Base-by-base conservation (phyloP, 768 basidiomycete species). In the Rhizopogon vinicolor region DNA sequence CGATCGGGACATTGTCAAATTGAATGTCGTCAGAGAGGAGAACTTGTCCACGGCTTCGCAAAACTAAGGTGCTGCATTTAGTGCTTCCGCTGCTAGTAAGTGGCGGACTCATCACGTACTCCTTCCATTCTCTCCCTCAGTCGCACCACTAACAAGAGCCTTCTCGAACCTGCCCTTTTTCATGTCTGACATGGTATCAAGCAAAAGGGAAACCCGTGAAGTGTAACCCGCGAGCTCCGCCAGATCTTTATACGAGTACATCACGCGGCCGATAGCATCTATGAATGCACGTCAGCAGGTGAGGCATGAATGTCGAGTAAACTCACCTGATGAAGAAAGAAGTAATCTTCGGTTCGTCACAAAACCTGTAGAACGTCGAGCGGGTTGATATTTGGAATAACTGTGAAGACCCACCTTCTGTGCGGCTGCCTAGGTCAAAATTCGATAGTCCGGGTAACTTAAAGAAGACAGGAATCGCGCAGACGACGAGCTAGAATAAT, bases 181-280 rank as follows among this genome's bases (percentile, higher is more conserved):
- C 22, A 96, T 84, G 55, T 95, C 93, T 19, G 84, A 78, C 84
- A 98, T 96, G 0, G 93, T 93, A 53, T 95, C 91, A 8, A 99
- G 79, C 1, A 98, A 78, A 43, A 86, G 82, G 33, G 89, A 86
- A 1, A 99, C 96, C 13, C 96, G 85, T 1, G 92, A 83, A 2
- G 96, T 98, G 68, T 97, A 98, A 10, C 96, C 96, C 3, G 96
- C 93, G 35, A 99, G 82, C 67, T 99, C 96, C 5, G 93, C 85
- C 4, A 99, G 77, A 67, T 98, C 95, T 71, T 97, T 98, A 75
- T 97, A 98, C 3, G 92, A 93, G 68, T 95, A 96, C 92, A 98
- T 93, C 29, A 97, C 85, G 18, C 95, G 83, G 33, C 94, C 94
- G 62, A 98, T 90, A 1, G 96, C 96, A 74, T 98, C 96, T 84